phyloP scores from a whole-genome alignment of 2,329 filamentous ascomycete species.

The Pseudogymnoascus sp. region DNA sequence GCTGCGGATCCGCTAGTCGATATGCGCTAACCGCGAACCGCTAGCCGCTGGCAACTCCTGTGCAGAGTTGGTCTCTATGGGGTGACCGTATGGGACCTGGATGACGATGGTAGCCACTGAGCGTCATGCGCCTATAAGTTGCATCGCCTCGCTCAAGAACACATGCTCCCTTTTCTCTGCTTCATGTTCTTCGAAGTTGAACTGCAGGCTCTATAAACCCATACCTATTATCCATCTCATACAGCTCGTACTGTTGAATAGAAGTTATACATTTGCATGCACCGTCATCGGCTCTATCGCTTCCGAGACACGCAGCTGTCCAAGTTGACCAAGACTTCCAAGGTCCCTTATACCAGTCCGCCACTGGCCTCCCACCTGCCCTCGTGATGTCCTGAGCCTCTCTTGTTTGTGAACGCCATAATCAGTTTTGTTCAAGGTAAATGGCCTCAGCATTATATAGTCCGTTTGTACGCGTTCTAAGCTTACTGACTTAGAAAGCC shows the following conservation, averaged over 20 bases:
- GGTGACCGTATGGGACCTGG: background rate
- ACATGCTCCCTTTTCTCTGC: background rate
- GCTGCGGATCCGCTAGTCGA: background rate
- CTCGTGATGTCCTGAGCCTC: conserved; percentile 6
- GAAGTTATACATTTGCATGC: background rate
- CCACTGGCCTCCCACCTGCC: background rate
- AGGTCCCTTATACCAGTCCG: background rate
- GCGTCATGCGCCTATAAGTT: background rate
- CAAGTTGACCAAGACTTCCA: background rate
- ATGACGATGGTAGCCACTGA: background rate
- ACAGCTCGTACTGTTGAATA: background rate
- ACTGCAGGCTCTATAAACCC: background rate
- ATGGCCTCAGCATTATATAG: background rate
- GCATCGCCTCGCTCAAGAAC: background rate
- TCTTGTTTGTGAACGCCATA: background rate
- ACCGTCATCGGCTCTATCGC: background rate
- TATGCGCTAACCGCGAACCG: background rate
- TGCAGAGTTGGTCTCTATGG: background rate
- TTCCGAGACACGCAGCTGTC: background rate
- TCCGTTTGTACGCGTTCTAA: background rate
- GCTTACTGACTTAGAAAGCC: background rate
- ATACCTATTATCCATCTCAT: background rate
- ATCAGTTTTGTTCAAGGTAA: background rate
- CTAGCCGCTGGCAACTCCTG: background rate
- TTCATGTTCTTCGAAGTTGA: background rate